Evolutionary conservation across 2,329 filamentous ascomycete genomes (phyloP).

Genomic region (Stachybotrys echinatus): DNA sequence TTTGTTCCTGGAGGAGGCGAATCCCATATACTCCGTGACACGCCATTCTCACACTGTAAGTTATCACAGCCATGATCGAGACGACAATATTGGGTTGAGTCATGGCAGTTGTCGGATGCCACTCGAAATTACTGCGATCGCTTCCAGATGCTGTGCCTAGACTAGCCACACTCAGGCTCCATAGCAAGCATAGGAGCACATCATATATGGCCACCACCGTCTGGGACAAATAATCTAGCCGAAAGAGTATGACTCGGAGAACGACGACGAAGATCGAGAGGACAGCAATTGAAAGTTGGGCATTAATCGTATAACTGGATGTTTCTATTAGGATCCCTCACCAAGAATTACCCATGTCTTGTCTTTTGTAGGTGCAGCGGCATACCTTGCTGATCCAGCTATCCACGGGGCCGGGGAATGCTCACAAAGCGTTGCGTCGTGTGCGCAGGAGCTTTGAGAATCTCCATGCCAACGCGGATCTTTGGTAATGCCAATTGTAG

Average conservation of each 20-base stretch:
- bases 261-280: constrained; percentile 20
- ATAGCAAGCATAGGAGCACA: constrained; percentile 17
- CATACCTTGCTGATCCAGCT: too few relatives aligned
- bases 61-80: constrained; percentile 10
- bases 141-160: neutral
- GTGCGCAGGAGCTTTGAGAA: too few relatives aligned
- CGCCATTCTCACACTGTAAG: constrained; percentile 12
- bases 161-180: constrained; percentile 14
- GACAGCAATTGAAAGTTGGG: constrained; percentile 17
- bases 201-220: constrained; percentile 21
- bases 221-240: constrained; percentile 15
- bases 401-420: too few relatives aligned
- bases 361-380: neutral
- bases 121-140: too few relatives aligned
- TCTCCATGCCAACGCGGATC: too few relatives aligned
- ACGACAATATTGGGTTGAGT: constrained; percentile 1
- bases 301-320: neutral
- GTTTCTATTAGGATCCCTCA: neutral
- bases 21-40: neutral
- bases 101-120: too few relatives aligned
- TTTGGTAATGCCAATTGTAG: too few relatives aligned
- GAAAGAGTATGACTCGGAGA: constrained; percentile 14
- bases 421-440: too few relatives aligned
- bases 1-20: constrained; percentile 5
- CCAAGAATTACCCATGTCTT: neutral